phyloP scores from a whole-genome alignment of 2,329 filamentous ascomycete species.

The Fusarium nisikadoi region DNA sequence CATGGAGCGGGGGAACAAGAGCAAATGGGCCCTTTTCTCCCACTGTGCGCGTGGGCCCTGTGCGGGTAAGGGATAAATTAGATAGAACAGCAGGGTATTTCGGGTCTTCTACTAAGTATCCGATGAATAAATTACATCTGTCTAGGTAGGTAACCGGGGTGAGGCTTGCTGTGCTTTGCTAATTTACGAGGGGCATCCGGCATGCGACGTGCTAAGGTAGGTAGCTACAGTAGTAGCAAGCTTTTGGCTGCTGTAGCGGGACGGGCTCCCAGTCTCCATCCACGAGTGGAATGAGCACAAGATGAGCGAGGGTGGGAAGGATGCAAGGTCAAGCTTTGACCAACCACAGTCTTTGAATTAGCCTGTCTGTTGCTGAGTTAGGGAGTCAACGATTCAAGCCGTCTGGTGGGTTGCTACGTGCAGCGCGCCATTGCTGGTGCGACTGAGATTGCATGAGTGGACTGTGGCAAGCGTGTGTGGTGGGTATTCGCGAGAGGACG shows the following conservation, averaged over 20 bases:
- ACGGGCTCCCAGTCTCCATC: conserved; percentile 30
- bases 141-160: conserved; percentile 8
- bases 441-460: conserved; percentile 39
- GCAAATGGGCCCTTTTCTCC: conserved; percentile 21
- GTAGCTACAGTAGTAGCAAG: conserved; percentile 18
- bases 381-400: conserved; percentile 42
- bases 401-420: conserved; percentile 34
- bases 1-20: conserved; percentile 35
- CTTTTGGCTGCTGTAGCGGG: conserved; percentile 30
- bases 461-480: conserved; percentile 30
- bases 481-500: conserved; percentile 30
- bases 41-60: conserved; percentile 11
- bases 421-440: conserved; percentile 41
- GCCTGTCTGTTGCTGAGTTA: conserved; percentile 45
- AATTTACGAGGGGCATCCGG: conserved; percentile 14
- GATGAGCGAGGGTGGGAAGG: conserved; percentile 35
- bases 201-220: conserved; percentile 24
- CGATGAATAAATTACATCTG: not conserved
- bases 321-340: conserved; percentile 36
- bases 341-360: conserved; percentile 37
- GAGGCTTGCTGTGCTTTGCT: conserved; percentile 13
- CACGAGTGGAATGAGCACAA: conserved; percentile 40
- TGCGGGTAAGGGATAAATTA: conserved; percentile 21
- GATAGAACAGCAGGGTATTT: conserved; percentile 12
- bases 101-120: not conserved